Base-by-base conservation (phyloP, 176 grass and related monocot genomes). In the Triticum aestivum region DNA sequence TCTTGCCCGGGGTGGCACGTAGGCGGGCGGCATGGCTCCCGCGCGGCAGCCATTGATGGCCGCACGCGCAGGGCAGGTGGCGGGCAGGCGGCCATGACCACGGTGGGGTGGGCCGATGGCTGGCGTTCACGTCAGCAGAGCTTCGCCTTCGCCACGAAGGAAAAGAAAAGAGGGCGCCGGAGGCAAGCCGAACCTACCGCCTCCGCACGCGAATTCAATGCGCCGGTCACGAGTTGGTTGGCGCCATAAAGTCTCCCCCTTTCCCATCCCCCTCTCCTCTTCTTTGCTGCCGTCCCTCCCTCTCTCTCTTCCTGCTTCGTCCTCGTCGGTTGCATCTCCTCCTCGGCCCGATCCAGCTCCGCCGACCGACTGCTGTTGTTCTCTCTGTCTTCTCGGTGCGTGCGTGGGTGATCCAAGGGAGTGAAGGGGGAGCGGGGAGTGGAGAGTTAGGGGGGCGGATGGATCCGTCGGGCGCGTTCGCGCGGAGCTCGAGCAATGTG, bases 401-500 rank as follows among this genome's bases (percentile, higher is more conserved):
- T 17, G 14, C 2, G 3, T 11, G 2, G 1, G 61, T 62, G 61
- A 62, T 62, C 61, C 2, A 32, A 21, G 24, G 4, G 4, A 32
- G 27, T 34, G 61, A 13, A 38, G 15, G 73, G 9, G 51, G 1
- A 47, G 44, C 13, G 44, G 11, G 42, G 42, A 45, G 42, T 45
- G 42, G 27, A 26, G 24, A 26, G 24, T 26, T 26, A 26, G 24
- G 0, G 30, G 3, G 15, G 72, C 1, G 38, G 58, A 91, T 88
- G 90, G 90, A 91, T 85, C 86, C 82, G 64, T 78, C 90, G 11
- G 54, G 70, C 23, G 78, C 78, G 6, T 88, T 91, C 90, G 68
- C 64, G 32, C 30, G 82, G 78, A 72, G 20, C 86, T 84, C 49
- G 1, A 85, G 86, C 77, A 91, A 78, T 29, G 11, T 81, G 0